These are phyloP conservation scores for Detonula confervacea DNA, from an alignment of 352 stramenopile species.

Conservation along the genomic window DNA sequence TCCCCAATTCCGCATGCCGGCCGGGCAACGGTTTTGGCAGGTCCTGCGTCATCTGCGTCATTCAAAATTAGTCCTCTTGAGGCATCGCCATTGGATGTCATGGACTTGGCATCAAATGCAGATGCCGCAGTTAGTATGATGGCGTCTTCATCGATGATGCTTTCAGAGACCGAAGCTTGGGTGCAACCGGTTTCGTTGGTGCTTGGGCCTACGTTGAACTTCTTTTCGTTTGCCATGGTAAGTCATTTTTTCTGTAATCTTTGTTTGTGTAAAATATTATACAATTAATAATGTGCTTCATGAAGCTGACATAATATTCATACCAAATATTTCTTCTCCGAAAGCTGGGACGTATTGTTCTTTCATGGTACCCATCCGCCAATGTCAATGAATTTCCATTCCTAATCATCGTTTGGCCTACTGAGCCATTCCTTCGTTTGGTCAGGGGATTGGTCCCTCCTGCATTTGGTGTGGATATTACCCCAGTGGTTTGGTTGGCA, in stretches of 20 bases:
- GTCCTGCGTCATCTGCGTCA: neutral
- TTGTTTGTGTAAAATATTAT: too few relatives aligned
- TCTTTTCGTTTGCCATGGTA: slow-evolving; percentile 84
- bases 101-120: neutral
- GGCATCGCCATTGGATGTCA: slow-evolving; percentile 17
- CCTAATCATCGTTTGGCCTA: slow-evolving; percentile 86
- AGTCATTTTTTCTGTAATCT: slow-evolving; percentile 23
- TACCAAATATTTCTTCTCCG: slow-evolving; percentile 11
- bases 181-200: slow-evolving; percentile 71
- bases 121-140: neutral
- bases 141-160: slow-evolving; percentile 56
- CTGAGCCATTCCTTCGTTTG: slow-evolving; percentile 83
- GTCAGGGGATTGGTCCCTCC: slow-evolving; percentile 83
- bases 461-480: slow-evolving; percentile 90
- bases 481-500: slow-evolving; percentile 88
- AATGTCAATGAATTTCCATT: slow-evolving; percentile 87
- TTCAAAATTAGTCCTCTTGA: neutral
- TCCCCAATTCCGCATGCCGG: neutral
- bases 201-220: slow-evolving; percentile 78
- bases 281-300: too few relatives aligned
- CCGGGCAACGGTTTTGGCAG: neutral
- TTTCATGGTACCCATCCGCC: slow-evolving; percentile 86
- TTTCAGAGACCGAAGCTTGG: slow-evolving; percentile 82
- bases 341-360: slow-evolving; percentile 77
- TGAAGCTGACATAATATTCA: too few relatives aligned